Evolutionary conservation across 805 yeast species (phyloP), one percentile per base, ranked within the genome.

Genomic region (Candida pini): DNA sequence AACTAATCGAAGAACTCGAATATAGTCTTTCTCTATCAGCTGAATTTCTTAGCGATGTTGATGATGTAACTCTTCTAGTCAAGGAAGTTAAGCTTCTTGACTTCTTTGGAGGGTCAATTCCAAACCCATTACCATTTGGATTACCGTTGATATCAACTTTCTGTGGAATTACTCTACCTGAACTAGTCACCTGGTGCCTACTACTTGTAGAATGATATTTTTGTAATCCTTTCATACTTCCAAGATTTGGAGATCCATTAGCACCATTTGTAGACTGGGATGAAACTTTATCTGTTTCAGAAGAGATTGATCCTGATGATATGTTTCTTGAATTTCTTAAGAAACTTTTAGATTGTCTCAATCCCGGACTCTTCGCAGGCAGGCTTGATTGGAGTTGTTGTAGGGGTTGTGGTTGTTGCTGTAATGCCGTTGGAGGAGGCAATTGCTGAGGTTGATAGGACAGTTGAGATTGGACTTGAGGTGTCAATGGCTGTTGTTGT

Each of bases 161-260:
- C 43, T 69, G 76, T 4, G 76, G 71, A 28, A 63, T 60, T 10
- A 66, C 58, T 31, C 76, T 53, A 2, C 73, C 71, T 33, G 66
- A 63, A 17, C 62, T 47, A 2, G 71, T 62, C 26, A 61, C 58
- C 33, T 62, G 63, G 26, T 62, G 59, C 25, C 61, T 62, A 18
- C 41, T 34, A 10, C 41, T 48, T 18, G 49, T 47, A 6, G 58
- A 43, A 37, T 63, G 64, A 40, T 61, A 63, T 32, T 62, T 62
- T 14, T 60, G 54, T 39, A 57, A 41, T 13, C 52, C 55, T 12
- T 41, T 49, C 15, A 25, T 19, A 18, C 17, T 28, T 10, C 17
- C 23, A 13, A 18, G 25, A 12, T 26, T 28, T 5, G 31, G 34
- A 13, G 17, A 10, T 9, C 27, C 28, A 24, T 24, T 31, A 10